phyloP scores from a whole-genome alignment of 495 filamentous ascomycete species.

The Aspergillus hancockii region DNA sequence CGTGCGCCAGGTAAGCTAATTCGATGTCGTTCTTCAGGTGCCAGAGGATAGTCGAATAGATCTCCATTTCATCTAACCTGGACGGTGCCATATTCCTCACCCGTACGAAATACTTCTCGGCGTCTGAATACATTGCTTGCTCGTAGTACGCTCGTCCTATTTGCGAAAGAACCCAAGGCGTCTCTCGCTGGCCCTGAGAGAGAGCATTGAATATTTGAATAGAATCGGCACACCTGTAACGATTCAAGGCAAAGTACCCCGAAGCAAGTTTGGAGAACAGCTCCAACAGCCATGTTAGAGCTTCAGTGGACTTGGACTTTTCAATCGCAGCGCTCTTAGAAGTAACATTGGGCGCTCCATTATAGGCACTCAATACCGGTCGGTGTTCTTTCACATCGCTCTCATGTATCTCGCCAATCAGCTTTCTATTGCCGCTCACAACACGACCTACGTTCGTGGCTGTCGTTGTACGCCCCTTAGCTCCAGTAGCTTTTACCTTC shows the following conservation, averaged over 20 bases:
- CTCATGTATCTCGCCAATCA: constrained; percentile 66
- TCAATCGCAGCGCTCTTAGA: constrained; percentile 32
- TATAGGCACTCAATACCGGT: constrained; percentile 25
- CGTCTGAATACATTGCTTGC: constrained; percentile 77
- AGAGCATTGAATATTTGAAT: constrained; percentile 69
- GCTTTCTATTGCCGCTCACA: constrained; percentile 76
- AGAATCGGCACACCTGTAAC: constrained; percentile 77
- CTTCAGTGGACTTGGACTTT: constrained; percentile 68
- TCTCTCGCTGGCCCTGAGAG: constrained; percentile 76
- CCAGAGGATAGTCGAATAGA: constrained; percentile 97
- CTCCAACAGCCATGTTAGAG: constrained; percentile 75
- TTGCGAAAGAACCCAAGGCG: constrained; percentile 91
- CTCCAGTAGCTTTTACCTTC: constrained; percentile 68
- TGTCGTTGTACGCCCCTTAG: constrained; percentile 54
- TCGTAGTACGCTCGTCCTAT: constrained; percentile 90
- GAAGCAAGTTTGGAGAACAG: constrained; percentile 78
- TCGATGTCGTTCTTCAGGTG: constrained; percentile 90
- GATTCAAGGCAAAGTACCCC: constrained; percentile 72
- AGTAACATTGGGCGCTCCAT: constrained; percentile 28
- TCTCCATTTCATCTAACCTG: constrained; percentile 89
- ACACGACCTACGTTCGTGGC: constrained; percentile 73
- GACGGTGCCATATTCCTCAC: constrained; percentile 75
- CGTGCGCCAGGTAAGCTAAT: constrained; percentile 87
- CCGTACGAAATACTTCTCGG: constrained; percentile 79
- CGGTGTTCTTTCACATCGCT: constrained; percentile 60